Percentiles rank a stretch among this genome's conserved stretches.
Evolutionary conservation across 768 basidiomycete genomes (phyloP).

Genomic region (Tricholoma sp.): DNA sequence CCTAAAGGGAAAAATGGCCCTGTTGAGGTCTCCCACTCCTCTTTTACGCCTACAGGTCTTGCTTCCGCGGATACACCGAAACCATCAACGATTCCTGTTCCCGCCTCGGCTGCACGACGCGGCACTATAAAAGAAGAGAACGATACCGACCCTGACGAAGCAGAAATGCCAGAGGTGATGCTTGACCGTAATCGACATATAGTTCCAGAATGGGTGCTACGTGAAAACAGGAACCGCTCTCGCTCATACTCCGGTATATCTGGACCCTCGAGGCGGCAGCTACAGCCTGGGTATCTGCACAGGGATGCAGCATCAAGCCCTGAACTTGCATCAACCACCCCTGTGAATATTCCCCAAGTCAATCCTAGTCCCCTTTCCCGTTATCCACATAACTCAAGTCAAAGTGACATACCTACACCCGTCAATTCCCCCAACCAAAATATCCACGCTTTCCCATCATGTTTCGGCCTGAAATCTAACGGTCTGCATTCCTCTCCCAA

Average conservation of each 20-base stretch:
- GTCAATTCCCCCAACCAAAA: constrained; percentile 41
- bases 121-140: constrained; percentile 21
- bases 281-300: constrained; percentile 38
- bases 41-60: constrained; percentile 18
- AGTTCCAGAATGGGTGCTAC: constrained; percentile 88
- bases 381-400: constrained; percentile 32
- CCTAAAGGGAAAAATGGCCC: constrained; percentile 33
- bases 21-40: constrained; percentile 19
- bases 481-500: constrained; percentile 5
- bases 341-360: constrained; percentile 14
- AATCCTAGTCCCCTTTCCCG: constrained; percentile 39
- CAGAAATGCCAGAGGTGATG: constrained; percentile 92
- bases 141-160: constrained; percentile 54
- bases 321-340: constrained; percentile 43
- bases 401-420: constrained; percentile 44
- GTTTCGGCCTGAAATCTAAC: constrained; percentile 19
- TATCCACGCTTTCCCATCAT: constrained; percentile 25
- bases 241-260: constrained; percentile 43
- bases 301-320: constrained; percentile 66
- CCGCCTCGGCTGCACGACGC: constrained; percentile 14
- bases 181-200: constrained; percentile 94
- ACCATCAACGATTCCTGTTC: constrained; percentile 14
- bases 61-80: constrained; percentile 21
- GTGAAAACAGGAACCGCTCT: constrained; percentile 44
- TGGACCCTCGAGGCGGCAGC: constrained; percentile 28